Percentiles rank a stretch among this genome's conserved stretches.
Evolutionary conservation across 495 filamentous ascomycete genomes (phyloP).

Genomic region (Platismatia glauca): DNA sequence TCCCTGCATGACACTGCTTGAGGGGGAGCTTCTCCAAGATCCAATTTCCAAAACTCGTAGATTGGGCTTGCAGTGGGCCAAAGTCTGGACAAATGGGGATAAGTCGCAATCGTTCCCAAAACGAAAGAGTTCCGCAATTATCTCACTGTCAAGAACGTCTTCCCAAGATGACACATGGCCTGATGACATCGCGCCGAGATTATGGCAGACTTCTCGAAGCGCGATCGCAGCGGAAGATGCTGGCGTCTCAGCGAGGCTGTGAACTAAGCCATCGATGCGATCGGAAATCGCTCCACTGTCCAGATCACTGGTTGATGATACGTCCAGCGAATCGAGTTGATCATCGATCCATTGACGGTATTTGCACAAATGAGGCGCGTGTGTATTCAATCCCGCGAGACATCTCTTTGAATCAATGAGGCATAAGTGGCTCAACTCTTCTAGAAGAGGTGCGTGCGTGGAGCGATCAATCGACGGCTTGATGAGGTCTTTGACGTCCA

Average conservation of each 20-base stretch:
- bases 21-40: conserved; percentile 21
- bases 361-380: background rate
- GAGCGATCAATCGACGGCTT: background rate
- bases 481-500: background rate
- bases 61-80: conserved; percentile 32
- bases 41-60: conserved; percentile 41
- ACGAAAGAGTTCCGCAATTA: conserved; percentile 21
- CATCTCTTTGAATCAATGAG: background rate
- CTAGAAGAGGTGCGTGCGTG: background rate
- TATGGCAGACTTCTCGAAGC: background rate
- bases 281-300: background rate
- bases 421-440: background rate
- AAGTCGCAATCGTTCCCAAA: conserved; percentile 6
- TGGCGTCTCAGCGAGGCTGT: background rate
- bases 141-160: conserved; percentile 22
- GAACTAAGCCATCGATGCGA: background rate
- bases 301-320: background rate
- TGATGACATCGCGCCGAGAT: background rate
- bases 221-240: background rate
- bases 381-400: background rate
- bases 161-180: background rate
- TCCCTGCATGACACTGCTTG: conserved; percentile 23
- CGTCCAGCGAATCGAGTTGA: background rate
- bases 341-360: background rate
- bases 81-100: conserved; percentile 12